Percentiles rank a stretch among this genome's conserved stretches.
These are phyloP conservation scores for Scleroderma citrinum DNA, from an alignment of 768 basidiomycete species.

Conservation along the genomic window DNA sequence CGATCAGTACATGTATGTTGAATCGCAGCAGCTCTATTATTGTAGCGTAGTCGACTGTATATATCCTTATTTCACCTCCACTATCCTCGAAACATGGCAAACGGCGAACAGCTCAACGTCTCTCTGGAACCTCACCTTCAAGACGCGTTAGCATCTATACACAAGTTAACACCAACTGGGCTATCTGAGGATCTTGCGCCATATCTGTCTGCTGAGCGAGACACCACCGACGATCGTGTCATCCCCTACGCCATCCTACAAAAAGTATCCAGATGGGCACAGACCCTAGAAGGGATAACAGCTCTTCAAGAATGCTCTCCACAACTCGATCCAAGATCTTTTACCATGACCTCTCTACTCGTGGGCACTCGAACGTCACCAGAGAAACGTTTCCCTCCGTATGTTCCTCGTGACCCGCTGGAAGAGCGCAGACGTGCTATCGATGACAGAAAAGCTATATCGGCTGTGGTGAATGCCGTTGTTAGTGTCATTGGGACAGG, in stretches of 20 bases:
- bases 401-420: constrained; percentile 41
- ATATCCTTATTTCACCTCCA: no score
- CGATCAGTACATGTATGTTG: no score
- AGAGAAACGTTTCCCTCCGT: constrained; percentile 58
- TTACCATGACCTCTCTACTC: constrained; percentile 68
- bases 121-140: constrained; percentile 65
- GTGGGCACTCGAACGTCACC: constrained; percentile 79
- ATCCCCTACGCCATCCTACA: constrained; percentile 60
- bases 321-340: constrained; percentile 46
- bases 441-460: constrained; percentile 60
- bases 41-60: no score
- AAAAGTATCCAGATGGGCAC: constrained; percentile 63
- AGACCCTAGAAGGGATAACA: constrained; percentile 40
- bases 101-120: constrained; percentile 38
- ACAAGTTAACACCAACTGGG: constrained; percentile 39
- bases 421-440: constrained; percentile 39
- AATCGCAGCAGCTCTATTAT: no score
- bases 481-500: constrained; percentile 65
- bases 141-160: constrained; percentile 42
- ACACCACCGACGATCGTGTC: constrained; percentile 21
- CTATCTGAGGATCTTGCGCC: constrained; percentile 36
- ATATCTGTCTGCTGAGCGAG: constrained; percentile 29
- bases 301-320: constrained; percentile 36
- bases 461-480: constrained; percentile 63
- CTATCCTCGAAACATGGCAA: constrained; percentile 2